Base-by-base conservation (phyloP, 208 protist species). In the Leishmania aethiopica region DNA sequence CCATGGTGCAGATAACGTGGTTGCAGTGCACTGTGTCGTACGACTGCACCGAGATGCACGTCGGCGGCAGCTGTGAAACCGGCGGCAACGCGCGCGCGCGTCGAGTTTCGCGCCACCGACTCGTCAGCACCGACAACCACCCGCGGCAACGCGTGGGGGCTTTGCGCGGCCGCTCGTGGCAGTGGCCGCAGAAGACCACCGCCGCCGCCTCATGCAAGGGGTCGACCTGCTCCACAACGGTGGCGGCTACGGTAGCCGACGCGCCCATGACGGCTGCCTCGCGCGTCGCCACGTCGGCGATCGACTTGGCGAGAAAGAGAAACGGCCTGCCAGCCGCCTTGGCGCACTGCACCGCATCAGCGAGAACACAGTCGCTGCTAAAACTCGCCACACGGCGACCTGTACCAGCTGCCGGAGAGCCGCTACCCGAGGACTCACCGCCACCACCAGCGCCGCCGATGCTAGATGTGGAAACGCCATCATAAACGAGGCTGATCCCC, bases 121-220 rank as follows among this genome's bases (percentile, higher is more conserved):
- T 66, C n/a, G 95, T 96, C 72, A 98, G 82, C 55, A 88, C 13
- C 40, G 93, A 91, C 10, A 79, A 87, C 93, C 93, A 98, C 47
- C 95, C 95, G 57, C 95, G 95, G 76, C 93, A 97, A 32, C 95
- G 93, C 15, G 51, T 49, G 51, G 93, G 85, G 5, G 84, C 64
- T 57, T 79, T 70, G 75, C 91, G 89, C 11, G 88, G 81, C 2
- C 83, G 84, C 75, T 95, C 92, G 35, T 78, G 73, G 57, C 53
- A 76, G 76, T 92, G 84, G 4, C 93, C 93, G 78, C 92, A 94
- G 71, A 91, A 85, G 47, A 96, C 85, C 57, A 97, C 71, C n/a
- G 90, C 88, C 0, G 92, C 93, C 47, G 89, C 89, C 78, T 86
- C 85, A n/a, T 84, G 85, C 69, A 96, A 78, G 25, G 92, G 89